phyloP scores from a whole-genome alignment of 208 protist genomes.

The Angomonas ambiguus region DNA sequence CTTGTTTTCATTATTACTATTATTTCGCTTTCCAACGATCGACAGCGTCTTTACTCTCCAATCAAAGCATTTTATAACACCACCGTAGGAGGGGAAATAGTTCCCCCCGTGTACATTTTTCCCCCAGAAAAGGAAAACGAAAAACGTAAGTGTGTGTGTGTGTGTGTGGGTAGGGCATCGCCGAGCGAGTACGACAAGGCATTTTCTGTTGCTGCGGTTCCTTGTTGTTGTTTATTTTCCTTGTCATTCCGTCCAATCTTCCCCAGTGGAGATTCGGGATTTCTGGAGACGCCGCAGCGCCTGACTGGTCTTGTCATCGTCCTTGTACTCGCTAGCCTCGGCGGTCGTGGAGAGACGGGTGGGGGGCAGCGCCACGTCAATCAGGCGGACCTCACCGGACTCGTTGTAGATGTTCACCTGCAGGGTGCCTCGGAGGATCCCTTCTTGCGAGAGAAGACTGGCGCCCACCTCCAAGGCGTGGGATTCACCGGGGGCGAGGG shows the following conservation, averaged over 20 bases:
- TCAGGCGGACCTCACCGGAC: slow-evolving; percentile 32
- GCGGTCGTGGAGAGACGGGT: slow-evolving; percentile 39
- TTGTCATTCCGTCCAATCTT: slow-evolving; percentile 5
- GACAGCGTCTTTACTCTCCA: not conserved
- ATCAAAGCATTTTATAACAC: not conserved
- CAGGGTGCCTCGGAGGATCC: slow-evolving; percentile 77
- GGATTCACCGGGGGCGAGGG: slow-evolving; percentile 66
- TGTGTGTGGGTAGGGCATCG: too few relatives aligned
- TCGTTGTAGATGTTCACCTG: slow-evolving; percentile 81
- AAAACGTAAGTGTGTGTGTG: too few relatives aligned
- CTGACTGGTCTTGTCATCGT: slow-evolving; percentile 2
- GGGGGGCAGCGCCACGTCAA: slow-evolving; percentile 71
- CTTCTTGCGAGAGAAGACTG: slow-evolving; percentile 39
- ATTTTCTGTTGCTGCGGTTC: not conserved
- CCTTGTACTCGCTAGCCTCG: not conserved
- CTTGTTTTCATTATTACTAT: not conserved
- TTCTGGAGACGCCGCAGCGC: too few relatives aligned
- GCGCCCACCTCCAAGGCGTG: slow-evolving; percentile 76
- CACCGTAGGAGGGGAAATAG: too few relatives aligned
- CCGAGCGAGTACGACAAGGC: too few relatives aligned
- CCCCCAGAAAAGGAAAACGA: not conserved
- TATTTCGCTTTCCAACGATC: not conserved
- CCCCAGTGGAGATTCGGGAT: not conserved
- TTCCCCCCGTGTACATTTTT: slow-evolving; percentile 9
- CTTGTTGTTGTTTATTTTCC: not conserved